Base-by-base conservation (phyloP, 768 basidiomycete genomes). In the Lanmaoa pseudosensibilis region DNA sequence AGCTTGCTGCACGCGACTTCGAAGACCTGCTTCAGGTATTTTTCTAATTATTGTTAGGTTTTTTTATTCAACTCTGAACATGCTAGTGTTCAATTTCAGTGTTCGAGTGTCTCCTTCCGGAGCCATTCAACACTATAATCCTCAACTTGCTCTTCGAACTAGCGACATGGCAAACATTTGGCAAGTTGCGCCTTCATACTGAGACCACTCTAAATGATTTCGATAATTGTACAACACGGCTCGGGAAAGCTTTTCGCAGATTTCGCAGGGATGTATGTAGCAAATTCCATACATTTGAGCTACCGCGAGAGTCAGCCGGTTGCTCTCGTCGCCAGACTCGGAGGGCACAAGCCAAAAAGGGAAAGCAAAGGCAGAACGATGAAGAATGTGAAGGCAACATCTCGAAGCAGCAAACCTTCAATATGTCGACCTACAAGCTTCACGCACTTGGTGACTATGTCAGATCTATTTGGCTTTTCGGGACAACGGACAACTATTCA, bases 21-120 rank as follows among this genome's bases (percentile, higher is more conserved):
- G 73, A 78, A 46, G 75, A 78, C 19, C 58, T 78, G 0, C 56
- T 78, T 0, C 76, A 77, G 61, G 58, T 58, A 32, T n/a, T n/a
- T n/a, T n/a, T n/a, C n/a, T n/a, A n/a, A n/a, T n/a, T n/a, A n/a
- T n/a, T n/a, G n/a, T n/a, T n/a, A n/a, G n/a, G n/a, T n/a, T n/a
- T n/a, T n/a, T n/a, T n/a, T n/a, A n/a, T n/a, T n/a, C n/a, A n/a
- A n/a, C n/a, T n/a, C n/a, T n/a, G n/a, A n/a, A n/a, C n/a, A n/a
- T n/a, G n/a, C 25, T 27, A 27, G 74, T 75, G 73, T 36, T 36
- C 60, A 1, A 73, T 78, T 0, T 75, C 77, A 1, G 63, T 55
- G 0, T 67, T 78, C 16, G 70, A 75, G 7, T 65, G 71, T 4
- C 66, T 77, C 0, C 41, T 70, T 10, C 60, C 59, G 0, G 50